Base-by-base conservation (phyloP, 306 rosid species). In the Vigna nakashimae region DNA sequence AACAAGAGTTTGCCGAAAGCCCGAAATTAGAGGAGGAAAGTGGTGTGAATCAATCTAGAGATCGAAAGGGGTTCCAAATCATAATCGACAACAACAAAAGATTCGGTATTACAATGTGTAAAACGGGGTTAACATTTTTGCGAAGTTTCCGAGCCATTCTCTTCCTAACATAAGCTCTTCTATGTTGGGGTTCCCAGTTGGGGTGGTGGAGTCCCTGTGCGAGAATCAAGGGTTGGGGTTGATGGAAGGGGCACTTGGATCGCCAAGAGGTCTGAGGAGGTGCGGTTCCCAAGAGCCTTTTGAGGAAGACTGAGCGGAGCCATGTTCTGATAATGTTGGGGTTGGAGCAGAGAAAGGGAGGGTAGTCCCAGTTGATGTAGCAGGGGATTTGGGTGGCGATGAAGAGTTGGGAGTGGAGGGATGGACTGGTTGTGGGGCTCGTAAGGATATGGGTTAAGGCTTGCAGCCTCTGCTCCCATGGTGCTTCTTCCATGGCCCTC, bases 301-400 rank as follows among this genome's bases (percentile, higher is more conserved):
- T 86, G 80, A 92, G 89, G 89, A 89, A 90, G 34, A 89, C 83
- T 9, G 96, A 85, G 79, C 70, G 43, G 16, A 67, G 76, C 97
- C 95, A 95, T 73, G 30, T 83, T 18, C 80, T 81, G 50, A 88
- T 90, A 74, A 85, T 78, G 11, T 82, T 76, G 15, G 86, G 87
- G 43, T 89, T 78, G 32, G 85, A 20, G 83, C 96, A 92, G 63
- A 94, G 92, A 74, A 94, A 13, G 3, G 98, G 97, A 4, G 96
- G 98, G 82, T 95, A 95, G 43, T 89, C 97, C 96, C 97, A 92
- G 9, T 88, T 85, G 59, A 92, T 88, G 82, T 90, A 92, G 80
- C 90, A 88, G 9, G 98, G 98, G 73, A 89, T 82, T 82, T 84
- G 94, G 76, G 82, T 52, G 84, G 91, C 74, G 15, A 95, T 81